phyloP scores from a whole-genome alignment of 129 eudicot species.

The Ambrosia trifida region DNA sequence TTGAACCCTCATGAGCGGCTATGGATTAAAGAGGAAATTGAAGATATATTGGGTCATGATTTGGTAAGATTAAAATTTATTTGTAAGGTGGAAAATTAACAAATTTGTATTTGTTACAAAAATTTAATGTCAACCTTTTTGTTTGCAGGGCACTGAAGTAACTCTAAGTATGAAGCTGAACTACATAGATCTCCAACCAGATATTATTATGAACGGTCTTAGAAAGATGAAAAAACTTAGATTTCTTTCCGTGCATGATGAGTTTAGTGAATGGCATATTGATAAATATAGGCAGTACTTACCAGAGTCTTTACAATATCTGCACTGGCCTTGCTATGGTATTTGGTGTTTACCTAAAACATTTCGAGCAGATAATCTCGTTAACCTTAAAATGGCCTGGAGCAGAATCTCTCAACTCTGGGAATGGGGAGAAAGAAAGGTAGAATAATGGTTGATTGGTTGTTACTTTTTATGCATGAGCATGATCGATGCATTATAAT shows the following conservation, averaged over 20 bases:
- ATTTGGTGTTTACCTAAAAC: not conserved
- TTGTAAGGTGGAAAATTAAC: not conserved
- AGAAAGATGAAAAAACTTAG: not conserved
- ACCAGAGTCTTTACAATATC: too few relatives aligned
- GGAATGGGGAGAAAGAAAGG: constrained; percentile 14
- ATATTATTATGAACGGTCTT: not conserved
- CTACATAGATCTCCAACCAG: too few relatives aligned
- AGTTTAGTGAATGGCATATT: too few relatives aligned
- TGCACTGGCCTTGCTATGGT: too few relatives aligned
- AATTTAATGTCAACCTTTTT: not conserved
- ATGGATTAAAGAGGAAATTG: constrained; percentile 13
- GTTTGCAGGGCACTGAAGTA: constrained; percentile 18
- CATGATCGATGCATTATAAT: too few relatives aligned
- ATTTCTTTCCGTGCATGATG: not conserved
- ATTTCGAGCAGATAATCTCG: not conserved
- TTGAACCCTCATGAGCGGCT: not conserved
- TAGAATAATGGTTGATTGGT: not conserved
- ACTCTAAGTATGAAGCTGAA: not conserved
- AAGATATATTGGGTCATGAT: constrained; percentile 8
- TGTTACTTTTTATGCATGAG: not conserved
- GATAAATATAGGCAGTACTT: too few relatives aligned
- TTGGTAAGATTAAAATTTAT: not conserved
- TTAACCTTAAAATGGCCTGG: not conserved
- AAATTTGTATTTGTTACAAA: not conserved
- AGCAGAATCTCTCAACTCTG: not conserved